Evolutionary conservation across 1,284 basidiomycete genomes (phyloP), one percentile per base, ranked within the genome.

Genomic region (Cryptococcus wingfieldii): DNA sequence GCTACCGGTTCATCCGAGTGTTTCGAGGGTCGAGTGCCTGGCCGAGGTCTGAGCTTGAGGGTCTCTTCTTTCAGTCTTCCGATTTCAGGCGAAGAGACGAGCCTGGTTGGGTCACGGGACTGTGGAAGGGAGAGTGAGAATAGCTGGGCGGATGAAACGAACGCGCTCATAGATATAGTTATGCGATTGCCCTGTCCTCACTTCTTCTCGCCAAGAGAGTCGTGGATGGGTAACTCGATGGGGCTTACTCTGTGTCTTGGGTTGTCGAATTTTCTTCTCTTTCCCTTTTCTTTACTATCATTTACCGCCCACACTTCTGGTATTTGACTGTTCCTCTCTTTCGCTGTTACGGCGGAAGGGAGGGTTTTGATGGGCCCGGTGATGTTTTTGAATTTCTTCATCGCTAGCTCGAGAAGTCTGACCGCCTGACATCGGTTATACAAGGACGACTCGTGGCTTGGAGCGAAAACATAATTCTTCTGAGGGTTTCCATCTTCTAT

Each of bases 371-470:
- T 34, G n/a, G 34, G 62, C 72, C 70, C 73, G 16, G 64, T 75
- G 73, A 75, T 75, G 72, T 58, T 71, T 31, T 53, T 69, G 73
- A 75, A 75, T 75, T 75, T 75, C 73, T 75, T 75, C 73, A 75
- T 65, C 73, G 73, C 70, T 66, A 74, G 70, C 66, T 56, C 59
- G 54, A 49, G 61, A 63, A 62, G 59, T 58, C 68, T 71, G 71
- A 68, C 55, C 64, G 65, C 64, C 56, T 69, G 67, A 71, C 69
- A 71, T 58, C 60, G 62, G 62, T 66, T 60, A 64, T 60, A 53
- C 61, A 70, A 58, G 57, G 55, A 66, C 63, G 59, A 63, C 54
- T 47, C 54, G 62, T 34, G 39, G 66, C 67, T 34, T 47, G 70
- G 68, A 70, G 72, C 73, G 73, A 75, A 48, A 71, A 59, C 54